phyloP scores from a whole-genome alignment of 2,329 filamentous ascomycete genomes.

The Lecanicillium sp. region DNA sequence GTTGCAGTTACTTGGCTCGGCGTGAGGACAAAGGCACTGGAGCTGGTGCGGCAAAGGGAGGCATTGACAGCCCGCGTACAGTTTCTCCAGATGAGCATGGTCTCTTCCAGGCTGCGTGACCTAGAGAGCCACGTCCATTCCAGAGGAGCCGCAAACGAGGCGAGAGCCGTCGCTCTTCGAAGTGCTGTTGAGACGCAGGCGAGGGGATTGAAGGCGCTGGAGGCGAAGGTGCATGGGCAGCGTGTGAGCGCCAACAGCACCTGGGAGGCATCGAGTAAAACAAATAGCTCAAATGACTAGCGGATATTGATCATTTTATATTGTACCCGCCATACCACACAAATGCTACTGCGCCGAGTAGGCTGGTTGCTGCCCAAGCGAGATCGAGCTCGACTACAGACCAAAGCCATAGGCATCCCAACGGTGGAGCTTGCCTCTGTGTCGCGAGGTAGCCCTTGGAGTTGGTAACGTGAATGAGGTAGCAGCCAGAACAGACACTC shows the following conservation, averaged over 20 bases:
- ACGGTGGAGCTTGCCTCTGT: conserved; percentile 84
- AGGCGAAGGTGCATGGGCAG: background rate
- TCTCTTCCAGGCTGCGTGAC: conserved; percentile 32
- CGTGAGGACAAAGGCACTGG: conserved; percentile 34
- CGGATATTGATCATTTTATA: conserved; percentile 20
- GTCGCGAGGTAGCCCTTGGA: conserved; percentile 73
- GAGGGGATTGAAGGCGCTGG: background rate
- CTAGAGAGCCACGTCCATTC: conserved; percentile 24
- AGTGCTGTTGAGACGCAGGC: background rate
- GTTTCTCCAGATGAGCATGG: conserved; percentile 41
- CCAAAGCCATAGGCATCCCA: conserved; percentile 92
- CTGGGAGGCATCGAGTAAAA: background rate
- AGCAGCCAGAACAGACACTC: conserved; percentile 61
- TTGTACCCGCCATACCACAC: conserved; percentile 43
- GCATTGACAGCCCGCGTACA: conserved; percentile 35
- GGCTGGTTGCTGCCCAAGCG: conserved; percentile 50
- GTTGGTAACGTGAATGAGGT: conserved; percentile 77
- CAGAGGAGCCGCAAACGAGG: conserved; percentile 21
- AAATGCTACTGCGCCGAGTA: conserved; percentile 37
- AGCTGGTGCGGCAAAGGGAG: conserved; percentile 37
- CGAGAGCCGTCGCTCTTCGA: conserved; percentile 6
- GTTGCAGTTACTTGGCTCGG: conserved; percentile 38
- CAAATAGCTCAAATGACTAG: too few species aligned
- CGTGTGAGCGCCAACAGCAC: too few species aligned
- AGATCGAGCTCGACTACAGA: conserved; percentile 80